Conservation (phyloP, 2,329 filamentous ascomycete genomes). For the Ceratocystis diversiconidia region DNA sequence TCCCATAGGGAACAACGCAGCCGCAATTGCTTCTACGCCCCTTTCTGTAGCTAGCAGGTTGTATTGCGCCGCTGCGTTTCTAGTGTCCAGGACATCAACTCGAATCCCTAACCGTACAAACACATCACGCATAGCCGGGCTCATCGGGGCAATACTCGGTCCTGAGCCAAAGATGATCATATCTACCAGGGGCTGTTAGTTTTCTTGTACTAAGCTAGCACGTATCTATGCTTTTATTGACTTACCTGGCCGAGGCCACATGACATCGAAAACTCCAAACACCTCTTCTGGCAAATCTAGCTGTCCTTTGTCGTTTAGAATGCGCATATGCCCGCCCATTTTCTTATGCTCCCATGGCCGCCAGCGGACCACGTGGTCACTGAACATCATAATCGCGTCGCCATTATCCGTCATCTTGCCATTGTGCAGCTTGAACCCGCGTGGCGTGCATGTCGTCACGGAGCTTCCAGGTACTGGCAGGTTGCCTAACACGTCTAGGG, state of each 20-base stretch:
- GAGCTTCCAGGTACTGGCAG: slow-evolving; percentile 65
- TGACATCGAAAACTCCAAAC: slow-evolving; percentile 60
- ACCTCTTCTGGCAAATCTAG: slow-evolving; percentile 58
- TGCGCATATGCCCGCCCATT: slow-evolving; percentile 26
- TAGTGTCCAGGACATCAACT: slow-evolving; percentile 78
- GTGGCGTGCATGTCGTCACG: slow-evolving; percentile 65
- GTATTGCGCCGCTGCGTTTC: slow-evolving; percentile 88
- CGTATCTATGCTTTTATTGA: slow-evolving; percentile 19
- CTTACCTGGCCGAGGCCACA: slow-evolving; percentile 83
- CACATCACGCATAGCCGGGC: slow-evolving; percentile 54
- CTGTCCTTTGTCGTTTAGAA: slow-evolving; percentile 66
- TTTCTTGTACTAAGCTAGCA: background rate
- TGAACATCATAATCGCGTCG: slow-evolving; percentile 62
- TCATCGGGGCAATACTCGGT: slow-evolving; percentile 57
- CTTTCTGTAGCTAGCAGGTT: slow-evolving; percentile 91
- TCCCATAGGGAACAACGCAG: slow-evolving; percentile 72
- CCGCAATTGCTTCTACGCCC: slow-evolving; percentile 71
- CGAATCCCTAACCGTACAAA: slow-evolving; percentile 69
- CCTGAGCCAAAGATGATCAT: slow-evolving; percentile 82
- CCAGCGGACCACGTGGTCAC: slow-evolving; percentile 82
- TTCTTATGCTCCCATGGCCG: slow-evolving; percentile 52
- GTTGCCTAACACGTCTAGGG: slow-evolving; percentile 63
- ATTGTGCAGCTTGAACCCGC: slow-evolving; percentile 79
- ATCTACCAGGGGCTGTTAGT: slow-evolving; percentile 37
- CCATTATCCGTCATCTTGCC: slow-evolving; percentile 56